Conservation (phyloP, 805 yeast species). For the Komagataella kurtzmanii region DNA sequence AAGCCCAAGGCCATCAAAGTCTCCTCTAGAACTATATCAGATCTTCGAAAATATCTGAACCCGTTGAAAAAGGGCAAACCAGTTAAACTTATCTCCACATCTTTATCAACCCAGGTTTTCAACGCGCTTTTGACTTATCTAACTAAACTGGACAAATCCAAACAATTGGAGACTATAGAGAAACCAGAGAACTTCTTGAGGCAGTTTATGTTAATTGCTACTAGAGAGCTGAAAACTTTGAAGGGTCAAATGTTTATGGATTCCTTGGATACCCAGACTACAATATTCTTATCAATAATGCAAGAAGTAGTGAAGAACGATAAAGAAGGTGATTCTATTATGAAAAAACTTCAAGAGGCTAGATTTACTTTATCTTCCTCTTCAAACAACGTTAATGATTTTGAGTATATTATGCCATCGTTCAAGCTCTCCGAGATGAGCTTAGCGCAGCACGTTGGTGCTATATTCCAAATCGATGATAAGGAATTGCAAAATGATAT, state of each 20-base stretch:
- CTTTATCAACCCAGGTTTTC: neutral
- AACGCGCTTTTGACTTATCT: neutral
- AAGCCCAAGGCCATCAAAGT: neutral
- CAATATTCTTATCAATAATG: constrained; percentile 19
- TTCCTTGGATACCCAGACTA: constrained; percentile 12
- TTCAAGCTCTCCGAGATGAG: constrained; percentile 44
- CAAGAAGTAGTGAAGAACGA: constrained; percentile 23
- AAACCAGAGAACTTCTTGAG: constrained; percentile 34
- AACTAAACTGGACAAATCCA: neutral
- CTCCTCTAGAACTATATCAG: neutral
- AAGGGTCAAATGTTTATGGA: constrained; percentile 11
- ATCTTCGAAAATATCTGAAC: neutral
- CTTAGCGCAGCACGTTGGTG: constrained; percentile 30
- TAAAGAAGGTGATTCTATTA: constrained; percentile 22
- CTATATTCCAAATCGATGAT: constrained; percentile 35
- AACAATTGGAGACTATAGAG: constrained; percentile 16
- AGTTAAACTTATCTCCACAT: neutral
- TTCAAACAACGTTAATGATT: constrained; percentile 12
- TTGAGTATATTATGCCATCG: constrained; percentile 29
- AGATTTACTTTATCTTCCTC: constrained; percentile 18
- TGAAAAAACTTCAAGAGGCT: constrained; percentile 26
- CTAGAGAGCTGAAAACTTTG: constrained; percentile 33
- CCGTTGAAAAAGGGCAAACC: neutral
- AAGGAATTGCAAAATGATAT: constrained; percentile 42
- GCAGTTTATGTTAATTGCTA: constrained; percentile 38